These are phyloP conservation scores for Panicum hallii DNA, from an alignment of 202 grass and related monocot genomes.

Conservation along the genomic window DNA sequence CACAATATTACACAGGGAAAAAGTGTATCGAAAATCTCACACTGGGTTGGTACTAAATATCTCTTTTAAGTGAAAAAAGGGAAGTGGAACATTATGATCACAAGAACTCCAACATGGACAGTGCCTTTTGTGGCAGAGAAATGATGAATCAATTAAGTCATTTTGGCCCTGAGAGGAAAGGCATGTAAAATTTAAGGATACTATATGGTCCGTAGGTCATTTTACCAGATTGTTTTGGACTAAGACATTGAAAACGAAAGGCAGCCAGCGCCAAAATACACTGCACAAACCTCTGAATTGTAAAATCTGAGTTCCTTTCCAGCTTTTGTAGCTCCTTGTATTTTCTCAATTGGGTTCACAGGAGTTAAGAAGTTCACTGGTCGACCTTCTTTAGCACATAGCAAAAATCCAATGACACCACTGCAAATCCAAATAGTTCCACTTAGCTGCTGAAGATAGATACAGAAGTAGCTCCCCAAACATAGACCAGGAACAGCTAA, in stretches of 20 bases:
- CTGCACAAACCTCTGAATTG: slow-evolving; percentile 74
- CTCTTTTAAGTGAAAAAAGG: not conserved
- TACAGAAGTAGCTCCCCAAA: not conserved
- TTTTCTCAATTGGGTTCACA: slow-evolving; percentile 82
- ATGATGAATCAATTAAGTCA: not conserved
- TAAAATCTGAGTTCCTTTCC: slow-evolving; percentile 85
- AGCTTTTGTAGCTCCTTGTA: slow-evolving; percentile 54
- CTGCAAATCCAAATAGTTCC: slow-evolving; percentile 52
- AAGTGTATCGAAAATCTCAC: not conserved
- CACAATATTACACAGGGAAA: not conserved
- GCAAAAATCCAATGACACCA: slow-evolving; percentile 93
- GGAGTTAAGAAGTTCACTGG: slow-evolving; percentile 74
- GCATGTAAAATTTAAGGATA: not conserved
- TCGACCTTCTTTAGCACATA: slow-evolving; percentile 76
- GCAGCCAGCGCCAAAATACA: not conserved
- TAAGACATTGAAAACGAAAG: not conserved
- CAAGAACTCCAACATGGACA: not conserved
- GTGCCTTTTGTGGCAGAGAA: not conserved
- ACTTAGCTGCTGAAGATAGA: slow-evolving; percentile 3
- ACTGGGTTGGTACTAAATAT: not conserved
- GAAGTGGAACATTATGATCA: not conserved
- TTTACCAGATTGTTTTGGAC: not conserved
- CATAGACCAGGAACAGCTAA: not conserved
- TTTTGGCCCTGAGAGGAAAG: not conserved
- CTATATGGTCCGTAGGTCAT: not conserved